Conservation (phyloP, 2,329 filamentous ascomycete species). For the Polychaeton citri region DNA sequence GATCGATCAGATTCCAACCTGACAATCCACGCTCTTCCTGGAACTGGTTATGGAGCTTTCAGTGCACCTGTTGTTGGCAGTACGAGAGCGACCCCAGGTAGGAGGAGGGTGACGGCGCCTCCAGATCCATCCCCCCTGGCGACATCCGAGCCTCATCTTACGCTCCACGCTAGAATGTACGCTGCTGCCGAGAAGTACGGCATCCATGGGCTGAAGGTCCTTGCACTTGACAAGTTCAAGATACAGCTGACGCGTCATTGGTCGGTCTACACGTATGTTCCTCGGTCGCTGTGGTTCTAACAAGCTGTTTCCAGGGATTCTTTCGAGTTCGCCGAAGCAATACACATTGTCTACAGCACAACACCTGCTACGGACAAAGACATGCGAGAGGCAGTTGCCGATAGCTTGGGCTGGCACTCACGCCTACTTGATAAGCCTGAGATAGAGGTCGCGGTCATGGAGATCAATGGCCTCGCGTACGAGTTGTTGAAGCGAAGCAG, state of each 20-base stretch:
- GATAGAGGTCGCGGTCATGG: constrained; percentile 14
- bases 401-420: constrained; percentile 13
- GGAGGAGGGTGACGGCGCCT: not conserved
- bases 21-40: constrained; percentile 12
- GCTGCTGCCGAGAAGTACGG: constrained; percentile 12
- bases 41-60: constrained; percentile 4
- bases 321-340: constrained; percentile 16
- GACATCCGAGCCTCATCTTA: constrained; percentile 7
- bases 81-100: not conserved
- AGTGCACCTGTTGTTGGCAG: constrained; percentile 1
- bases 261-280: constrained; percentile 2
- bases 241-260: constrained; percentile 12
- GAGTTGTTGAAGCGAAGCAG: constrained; percentile 14
- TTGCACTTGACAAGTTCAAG: constrained; percentile 15
- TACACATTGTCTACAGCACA: constrained; percentile 14
- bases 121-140: constrained; percentile 12
- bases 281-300: not conserved
- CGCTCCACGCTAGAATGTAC: constrained; percentile 15
- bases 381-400: constrained; percentile 17
- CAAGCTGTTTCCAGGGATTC: constrained; percentile 10
- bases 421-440: constrained; percentile 13
- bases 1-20: constrained; percentile 8
- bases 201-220: constrained; percentile 11
- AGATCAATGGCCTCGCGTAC: constrained; percentile 17
- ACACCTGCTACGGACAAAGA: constrained; percentile 18